These are phyloP conservation scores for Hanseniaspora singularis DNA, from an alignment of 805 yeast species.

Conservation along the genomic window DNA sequence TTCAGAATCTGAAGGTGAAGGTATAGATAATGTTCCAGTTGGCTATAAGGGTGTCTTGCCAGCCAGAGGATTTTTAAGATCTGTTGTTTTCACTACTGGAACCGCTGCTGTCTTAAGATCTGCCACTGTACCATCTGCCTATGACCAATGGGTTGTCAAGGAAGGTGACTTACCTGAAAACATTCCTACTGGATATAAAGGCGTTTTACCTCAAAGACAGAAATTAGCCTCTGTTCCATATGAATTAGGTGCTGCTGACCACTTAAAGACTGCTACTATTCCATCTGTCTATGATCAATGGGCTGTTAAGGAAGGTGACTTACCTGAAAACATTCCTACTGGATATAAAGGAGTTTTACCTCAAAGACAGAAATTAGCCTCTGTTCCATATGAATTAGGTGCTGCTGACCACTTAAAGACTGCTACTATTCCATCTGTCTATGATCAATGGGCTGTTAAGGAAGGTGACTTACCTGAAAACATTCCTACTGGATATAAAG, in stretches of 20 bases:
- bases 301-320: conserved; percentile 1
- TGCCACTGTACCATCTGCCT: conserved; percentile 2
- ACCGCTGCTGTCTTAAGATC: background rate
- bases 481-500: conserved; percentile 1
- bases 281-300: conserved; percentile 53
- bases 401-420: conserved; percentile 52
- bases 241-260: conserved; percentile 34
- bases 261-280: conserved; percentile 70
- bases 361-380: background rate
- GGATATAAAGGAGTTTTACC: conserved; percentile 3
- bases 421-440: conserved; percentile 87
- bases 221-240: background rate
- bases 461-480: background rate
- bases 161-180: conserved; percentile 6
- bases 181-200: conserved; percentile 3
- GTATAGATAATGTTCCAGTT: background rate
- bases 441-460: background rate
- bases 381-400: conserved; percentile 1
- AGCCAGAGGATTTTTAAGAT: conserved; percentile 12
- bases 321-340: background rate
- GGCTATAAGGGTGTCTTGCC: conserved; percentile 12
- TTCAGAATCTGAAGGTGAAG: conserved; percentile 11
- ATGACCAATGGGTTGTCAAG: conserved; percentile 6
- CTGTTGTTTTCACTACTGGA: background rate
- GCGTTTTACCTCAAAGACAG: conserved; percentile 8